A percentile compares a stretch with the other conserved stretches of the same genome.
Conservation (phyloP, 2,329 filamentous ascomycete species). For the Sporothrix curviconia region DNA sequence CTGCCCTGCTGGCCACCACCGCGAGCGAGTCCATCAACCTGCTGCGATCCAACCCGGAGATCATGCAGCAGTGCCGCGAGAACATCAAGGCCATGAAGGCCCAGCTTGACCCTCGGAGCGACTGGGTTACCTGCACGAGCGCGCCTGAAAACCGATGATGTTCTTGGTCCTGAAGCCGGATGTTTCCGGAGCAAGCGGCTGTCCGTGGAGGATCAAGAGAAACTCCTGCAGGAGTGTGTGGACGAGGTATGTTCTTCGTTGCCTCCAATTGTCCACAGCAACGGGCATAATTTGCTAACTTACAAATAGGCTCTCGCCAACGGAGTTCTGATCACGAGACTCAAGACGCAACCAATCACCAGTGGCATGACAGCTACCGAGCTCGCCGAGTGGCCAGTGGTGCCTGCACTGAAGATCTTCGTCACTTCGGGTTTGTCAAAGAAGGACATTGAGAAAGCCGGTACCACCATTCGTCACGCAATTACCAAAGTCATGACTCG, state of each 20-base stretch:
- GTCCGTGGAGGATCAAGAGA: conserved; percentile 70
- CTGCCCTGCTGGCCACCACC: conserved; percentile 90
- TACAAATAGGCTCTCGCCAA: conserved; percentile 67
- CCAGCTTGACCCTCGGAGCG: conserved; percentile 85
- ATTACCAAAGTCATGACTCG: conserved; percentile 84
- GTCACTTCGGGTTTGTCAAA: conserved; percentile 80
- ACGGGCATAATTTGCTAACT: no score
- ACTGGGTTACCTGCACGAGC: conserved; percentile 84
- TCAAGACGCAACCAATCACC: conserved; percentile 70
- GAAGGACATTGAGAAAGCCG: conserved; percentile 95
- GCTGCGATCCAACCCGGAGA: conserved; percentile 79
- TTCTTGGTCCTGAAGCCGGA: conserved; percentile 78
- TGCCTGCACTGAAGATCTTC: conserved; percentile 84
- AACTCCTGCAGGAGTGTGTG: conserved; percentile 81
- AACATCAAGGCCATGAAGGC: conserved; percentile 79
- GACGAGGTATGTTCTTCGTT: conserved; percentile 86
- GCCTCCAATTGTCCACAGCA: no score
- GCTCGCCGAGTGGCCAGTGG: conserved; percentile 59
- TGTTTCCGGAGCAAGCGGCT: conserved; percentile 65
- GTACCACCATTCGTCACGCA: conserved; percentile 78
- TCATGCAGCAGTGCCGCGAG: conserved; percentile 71
- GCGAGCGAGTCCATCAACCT: conserved; percentile 84
- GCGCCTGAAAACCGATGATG: conserved; percentile 75
- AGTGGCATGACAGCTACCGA: conserved; percentile 60
- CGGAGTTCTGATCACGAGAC: conserved; percentile 78